A percentile compares a stretch with the other conserved stretches of the same genome.
Evolutionary conservation across 345 rosid genomes (phyloP).

Genomic region (Hibiscus trionum): DNA sequence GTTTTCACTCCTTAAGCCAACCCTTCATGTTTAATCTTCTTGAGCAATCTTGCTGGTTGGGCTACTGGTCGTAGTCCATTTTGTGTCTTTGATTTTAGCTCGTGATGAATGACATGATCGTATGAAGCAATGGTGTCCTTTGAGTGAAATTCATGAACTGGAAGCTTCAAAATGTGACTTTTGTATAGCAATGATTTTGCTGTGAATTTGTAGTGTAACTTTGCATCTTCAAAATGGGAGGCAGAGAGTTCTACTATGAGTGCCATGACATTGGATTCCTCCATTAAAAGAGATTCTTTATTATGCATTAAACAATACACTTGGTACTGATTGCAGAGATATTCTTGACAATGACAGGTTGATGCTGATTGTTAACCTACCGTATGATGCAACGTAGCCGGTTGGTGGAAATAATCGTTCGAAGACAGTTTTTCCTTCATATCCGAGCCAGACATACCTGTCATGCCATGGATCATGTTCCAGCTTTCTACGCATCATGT

Average conservation of each 20-base stretch:
- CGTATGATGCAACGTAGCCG: not conserved
- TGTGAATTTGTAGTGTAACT: not conserved
- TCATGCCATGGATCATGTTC: not conserved
- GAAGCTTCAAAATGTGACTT: not conserved
- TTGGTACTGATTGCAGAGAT: not conserved
- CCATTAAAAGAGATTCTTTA: not conserved
- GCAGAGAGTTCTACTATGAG: not conserved
- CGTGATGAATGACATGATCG: not conserved
- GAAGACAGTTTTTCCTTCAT: not conserved
- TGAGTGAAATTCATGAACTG: not conserved
- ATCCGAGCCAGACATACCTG: not conserved
- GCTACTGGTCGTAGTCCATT: not conserved
- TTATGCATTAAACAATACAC: not conserved
- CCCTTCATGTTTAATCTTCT: not conserved
- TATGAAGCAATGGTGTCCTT: not conserved
- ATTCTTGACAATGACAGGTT: not conserved
- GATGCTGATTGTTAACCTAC: not conserved
- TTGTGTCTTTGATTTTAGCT: not conserved
- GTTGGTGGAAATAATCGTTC: not conserved
- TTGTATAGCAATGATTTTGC: not conserved
- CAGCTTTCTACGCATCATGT: not conserved
- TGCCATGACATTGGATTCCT: not conserved
- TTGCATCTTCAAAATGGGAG: not conserved
- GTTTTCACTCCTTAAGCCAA: not conserved
- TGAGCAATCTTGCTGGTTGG: not conserved